Evolutionary conservation across 2,329 filamentous ascomycete species (phyloP).

Genomic region (Penicillium decumbens): DNA sequence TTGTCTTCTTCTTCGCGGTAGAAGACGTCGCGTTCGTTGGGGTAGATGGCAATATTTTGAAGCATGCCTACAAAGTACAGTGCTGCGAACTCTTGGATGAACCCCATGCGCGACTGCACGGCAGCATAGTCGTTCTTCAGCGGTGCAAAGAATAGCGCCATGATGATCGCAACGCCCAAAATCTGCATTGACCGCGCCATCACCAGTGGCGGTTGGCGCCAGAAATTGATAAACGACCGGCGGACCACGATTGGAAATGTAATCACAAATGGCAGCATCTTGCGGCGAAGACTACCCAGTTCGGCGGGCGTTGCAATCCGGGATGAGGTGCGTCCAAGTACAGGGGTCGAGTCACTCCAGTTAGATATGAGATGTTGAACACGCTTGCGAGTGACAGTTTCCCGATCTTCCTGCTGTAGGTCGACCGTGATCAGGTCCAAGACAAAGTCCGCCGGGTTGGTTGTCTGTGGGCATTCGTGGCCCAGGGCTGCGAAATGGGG

Average conservation of each 20-base stretch:
- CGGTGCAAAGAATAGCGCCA: conserved; percentile 67
- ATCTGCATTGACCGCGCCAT: conserved; percentile 65
- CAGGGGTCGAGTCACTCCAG: conserved; percentile 45
- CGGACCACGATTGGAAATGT: conserved; percentile 65
- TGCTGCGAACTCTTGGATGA: conserved; percentile 66
- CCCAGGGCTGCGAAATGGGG: conserved; percentile 58
- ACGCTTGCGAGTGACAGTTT: conserved; percentile 58
- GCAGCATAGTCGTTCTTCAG: conserved; percentile 64
- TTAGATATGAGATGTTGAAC: conserved; percentile 58
- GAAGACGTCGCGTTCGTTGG: conserved; percentile 67
- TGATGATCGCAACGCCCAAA: conserved; percentile 57
- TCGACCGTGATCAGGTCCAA: conserved; percentile 73
- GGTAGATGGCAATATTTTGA: conserved; percentile 72
- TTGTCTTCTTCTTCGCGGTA: conserved; percentile 71
- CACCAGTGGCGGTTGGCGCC: conserved; percentile 60
- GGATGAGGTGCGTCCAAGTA: conserved; percentile 27
- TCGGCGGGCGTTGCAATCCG: conserved; percentile 65
- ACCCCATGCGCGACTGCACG: conserved; percentile 69
- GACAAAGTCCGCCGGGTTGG: conserved; percentile 73
- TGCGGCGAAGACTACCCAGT: conserved; percentile 63
- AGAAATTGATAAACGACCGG: conserved; percentile 65
- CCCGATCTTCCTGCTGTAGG: conserved; percentile 60
- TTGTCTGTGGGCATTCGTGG: conserved; percentile 62
- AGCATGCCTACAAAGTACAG: conserved; percentile 61
- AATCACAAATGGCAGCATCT: conserved; percentile 56